These are phyloP conservation scores for Vickermania ingenoplastis DNA, from an alignment of 208 protist species.

Conservation along the genomic window DNA sequence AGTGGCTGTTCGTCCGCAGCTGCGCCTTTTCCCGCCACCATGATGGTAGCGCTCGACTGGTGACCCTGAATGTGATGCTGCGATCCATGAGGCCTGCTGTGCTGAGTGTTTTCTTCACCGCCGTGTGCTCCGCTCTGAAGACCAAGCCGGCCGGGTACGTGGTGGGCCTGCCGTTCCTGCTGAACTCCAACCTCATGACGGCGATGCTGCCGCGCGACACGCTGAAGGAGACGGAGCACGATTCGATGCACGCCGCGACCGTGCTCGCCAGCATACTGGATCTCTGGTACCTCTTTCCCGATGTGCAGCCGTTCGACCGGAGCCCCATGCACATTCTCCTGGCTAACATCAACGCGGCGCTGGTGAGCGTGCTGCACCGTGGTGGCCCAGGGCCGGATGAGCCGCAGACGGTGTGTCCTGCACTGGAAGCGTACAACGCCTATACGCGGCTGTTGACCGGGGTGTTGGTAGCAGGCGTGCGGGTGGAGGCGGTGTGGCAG, in stretches of 20 bases:
- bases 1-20: constrained; percentile 28
- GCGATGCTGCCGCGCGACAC: constrained; percentile 26
- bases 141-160: constrained; percentile 4
- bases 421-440: constrained; percentile 51
- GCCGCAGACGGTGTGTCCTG: constrained; percentile 18
- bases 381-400: constrained; percentile 6
- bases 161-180: constrained; percentile 19
- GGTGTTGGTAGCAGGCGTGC: constrained; percentile 49
- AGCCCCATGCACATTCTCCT: constrained; percentile 59
- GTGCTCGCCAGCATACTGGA: constrained; percentile 49
- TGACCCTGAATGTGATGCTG: constrained; percentile 17
- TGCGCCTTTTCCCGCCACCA: background rate
- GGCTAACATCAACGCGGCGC: constrained; percentile 49
- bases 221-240: constrained; percentile 1
- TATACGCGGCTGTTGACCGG: constrained; percentile 49
- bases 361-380: constrained; percentile 46
- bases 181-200: constrained; percentile 56
- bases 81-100: constrained; percentile 18
- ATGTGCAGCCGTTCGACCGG: constrained; percentile 43
- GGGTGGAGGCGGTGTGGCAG: constrained; percentile 52
- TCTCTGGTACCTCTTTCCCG: constrained; percentile 47
- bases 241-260: constrained; percentile 29
- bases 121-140: constrained; percentile 13
- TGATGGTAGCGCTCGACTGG: background rate
- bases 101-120: constrained; percentile 10